Percentiles rank a stretch among this genome's conserved stretches.
These are phyloP conservation scores for Cladosporium phlei DNA, from an alignment of 2,329 filamentous ascomycete species.

Conservation along the genomic window DNA sequence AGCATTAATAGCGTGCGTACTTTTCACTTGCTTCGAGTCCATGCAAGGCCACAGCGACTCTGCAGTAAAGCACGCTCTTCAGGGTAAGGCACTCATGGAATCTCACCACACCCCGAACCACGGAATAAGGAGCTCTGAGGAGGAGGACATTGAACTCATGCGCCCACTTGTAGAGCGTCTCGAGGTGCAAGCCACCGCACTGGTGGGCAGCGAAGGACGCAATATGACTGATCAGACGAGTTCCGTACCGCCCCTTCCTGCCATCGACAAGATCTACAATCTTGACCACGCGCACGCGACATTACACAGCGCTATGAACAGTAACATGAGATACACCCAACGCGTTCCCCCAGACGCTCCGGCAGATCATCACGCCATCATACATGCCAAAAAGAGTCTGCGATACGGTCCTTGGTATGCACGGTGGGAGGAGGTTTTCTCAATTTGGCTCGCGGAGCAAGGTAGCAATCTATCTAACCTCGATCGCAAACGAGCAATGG, in stretches of 20 bases:
- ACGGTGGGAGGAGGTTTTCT: slow-evolving; percentile 29
- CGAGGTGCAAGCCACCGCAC: slow-evolving; percentile 30
- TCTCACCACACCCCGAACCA: slow-evolving; percentile 14
- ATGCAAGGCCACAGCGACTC: slow-evolving; percentile 33
- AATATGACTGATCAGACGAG: slow-evolving; percentile 26
- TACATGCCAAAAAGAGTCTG: slow-evolving; percentile 29
- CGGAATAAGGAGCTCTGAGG: slow-evolving; percentile 19
- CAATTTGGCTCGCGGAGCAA: slow-evolving; percentile 23
- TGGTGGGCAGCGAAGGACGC: slow-evolving; percentile 28
- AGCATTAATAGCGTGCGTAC: slow-evolving; percentile 29
- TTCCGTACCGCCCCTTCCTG: slow-evolving; percentile 24
- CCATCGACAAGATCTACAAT: slow-evolving; percentile 26
- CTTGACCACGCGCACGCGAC: slow-evolving; percentile 31
- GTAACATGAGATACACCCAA: slow-evolving; percentile 32
- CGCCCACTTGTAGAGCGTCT: slow-evolving; percentile 29
- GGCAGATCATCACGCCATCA: slow-evolving; percentile 27
- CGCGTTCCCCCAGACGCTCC: slow-evolving; percentile 27
- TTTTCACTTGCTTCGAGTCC: slow-evolving; percentile 33
- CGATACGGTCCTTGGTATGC: slow-evolving; percentile 30
- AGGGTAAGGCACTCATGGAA: slow-evolving; percentile 27
- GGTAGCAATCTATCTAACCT: slow-evolving; percentile 26
- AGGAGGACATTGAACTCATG: slow-evolving; percentile 31
- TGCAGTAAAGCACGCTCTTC: slow-evolving; percentile 30
- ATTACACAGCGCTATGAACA: slow-evolving; percentile 30
- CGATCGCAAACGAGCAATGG: slow-evolving; percentile 32